Evolutionary conservation across 176 grass and related monocot species (phyloP), one percentile per base, ranked within the genome.

Genomic region (Tillandsia fasciculata): DNA sequence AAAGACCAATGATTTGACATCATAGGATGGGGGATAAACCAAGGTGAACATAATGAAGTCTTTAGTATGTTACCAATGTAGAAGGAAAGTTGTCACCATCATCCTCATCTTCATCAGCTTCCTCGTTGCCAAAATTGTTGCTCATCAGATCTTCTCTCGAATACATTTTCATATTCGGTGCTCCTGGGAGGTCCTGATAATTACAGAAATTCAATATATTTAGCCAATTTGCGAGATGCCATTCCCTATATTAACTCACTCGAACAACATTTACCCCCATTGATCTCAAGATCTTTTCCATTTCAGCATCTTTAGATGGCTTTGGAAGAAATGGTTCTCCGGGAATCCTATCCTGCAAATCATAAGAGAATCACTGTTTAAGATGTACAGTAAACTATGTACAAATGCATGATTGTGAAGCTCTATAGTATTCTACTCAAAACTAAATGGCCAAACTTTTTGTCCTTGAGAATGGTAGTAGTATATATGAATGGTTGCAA

Each of bases 151-250:
- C 88, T 3, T 97, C 93, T 81, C 78, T 87, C 12, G 93, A 97
- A 77, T 84, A 97, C 93, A 97, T 97, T 67, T 97, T 97, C 93
- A 90, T 97, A 75, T 64, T 90, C 49, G 93, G 93, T 26, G 89
- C 89, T 65, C 93, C 93, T 0, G 93, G 89, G 17, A 97, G 88
- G 49, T 85, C 89, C 93, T 97, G 52, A 3, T 48, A 85, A 67
- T 28, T 66, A 68, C 69, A 68, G 33, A 8, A 28, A 22, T 42
- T 76, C 33, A 18, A 70, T 64, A 33, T 11, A 83, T 18, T 48
- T 77, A 12, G 11, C 5, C 63, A 59, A 59, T 17, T 20, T 59
- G 20, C n/a, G 22, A 59, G 54, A 9, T 59, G 9, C 15, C 20
- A 20, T 17, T 15, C 20, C 20, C 54, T 59, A 14, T 59, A 18